phyloP scores from a whole-genome alignment of 2,329 filamentous ascomycete species.

The Xylaria sp. region DNA sequence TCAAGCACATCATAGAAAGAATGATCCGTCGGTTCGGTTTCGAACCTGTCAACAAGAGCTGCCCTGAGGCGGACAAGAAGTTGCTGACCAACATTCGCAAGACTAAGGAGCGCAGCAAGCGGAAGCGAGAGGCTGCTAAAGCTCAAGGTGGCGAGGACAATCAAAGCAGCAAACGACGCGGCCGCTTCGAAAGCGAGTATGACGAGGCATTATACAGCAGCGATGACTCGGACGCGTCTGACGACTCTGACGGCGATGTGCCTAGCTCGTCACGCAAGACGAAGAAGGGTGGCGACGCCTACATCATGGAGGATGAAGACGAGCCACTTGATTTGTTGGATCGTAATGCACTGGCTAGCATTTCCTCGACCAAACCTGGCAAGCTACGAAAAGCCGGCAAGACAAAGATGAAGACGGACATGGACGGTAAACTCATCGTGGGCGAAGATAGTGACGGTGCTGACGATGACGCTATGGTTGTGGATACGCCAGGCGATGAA shows the following conservation, averaged over 20 bases:
- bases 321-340: conserved; percentile 95
- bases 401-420: conserved; percentile 70
- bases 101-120: conserved; percentile 87
- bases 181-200: conserved; percentile 87
- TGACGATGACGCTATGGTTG: conserved; percentile 63
- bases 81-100: conserved; percentile 94
- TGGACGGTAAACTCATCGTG: conserved; percentile 82
- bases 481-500: conserved; percentile 57
- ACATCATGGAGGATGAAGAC: conserved; percentile 92
- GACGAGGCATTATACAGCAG: conserved; percentile 95
- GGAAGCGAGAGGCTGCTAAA: conserved; percentile 76
- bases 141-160: conserved; percentile 62
- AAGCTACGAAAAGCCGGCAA: conserved; percentile 61
- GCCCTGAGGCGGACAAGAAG: conserved; percentile 86
- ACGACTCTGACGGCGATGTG: conserved; percentile 66
- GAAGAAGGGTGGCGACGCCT: conserved; percentile 71
- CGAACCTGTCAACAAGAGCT: conserved; percentile 77
- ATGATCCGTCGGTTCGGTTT: conserved; percentile 92
- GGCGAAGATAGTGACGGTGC: conserved; percentile 59
- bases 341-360: conserved; percentile 85
- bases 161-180: conserved; percentile 55
- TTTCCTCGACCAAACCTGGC: conserved; percentile 85
- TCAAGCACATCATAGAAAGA: conserved; percentile 96
- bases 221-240: conserved; percentile 67
- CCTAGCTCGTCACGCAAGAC: conserved; percentile 50